Evolutionary conservation across 495 filamentous ascomycete species (phyloP).

Genomic region (Poronia punctata): DNA sequence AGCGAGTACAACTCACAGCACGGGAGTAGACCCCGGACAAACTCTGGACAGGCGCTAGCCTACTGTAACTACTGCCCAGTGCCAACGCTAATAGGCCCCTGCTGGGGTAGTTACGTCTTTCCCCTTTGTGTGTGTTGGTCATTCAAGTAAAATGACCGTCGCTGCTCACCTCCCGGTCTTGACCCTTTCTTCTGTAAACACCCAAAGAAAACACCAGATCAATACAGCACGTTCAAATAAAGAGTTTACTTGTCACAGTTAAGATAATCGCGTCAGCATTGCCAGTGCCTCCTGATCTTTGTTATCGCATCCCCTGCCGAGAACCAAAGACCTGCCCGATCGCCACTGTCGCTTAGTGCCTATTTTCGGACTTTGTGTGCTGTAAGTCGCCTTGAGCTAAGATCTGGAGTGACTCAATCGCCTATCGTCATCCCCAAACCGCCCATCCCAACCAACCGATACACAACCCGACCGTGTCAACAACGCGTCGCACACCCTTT

Average conservation of each 20-base stretch:
- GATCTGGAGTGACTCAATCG: slow-evolving; percentile 34
- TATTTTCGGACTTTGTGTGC: slow-evolving; percentile 27
- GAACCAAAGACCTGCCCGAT: slow-evolving; percentile 30
- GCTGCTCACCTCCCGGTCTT: slow-evolving; percentile 14
- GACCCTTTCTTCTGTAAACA: slow-evolving; percentile 31
- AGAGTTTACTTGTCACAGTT: slow-evolving; percentile 49
- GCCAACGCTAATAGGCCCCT: too few relatives aligned
- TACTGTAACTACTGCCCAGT: too few relatives aligned
- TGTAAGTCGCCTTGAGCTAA: slow-evolving; percentile 11
- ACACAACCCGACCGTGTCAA: slow-evolving; percentile 1
- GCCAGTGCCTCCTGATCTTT: slow-evolving; percentile 33
- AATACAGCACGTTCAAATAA: slow-evolving; percentile 27
- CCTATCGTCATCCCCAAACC: slow-evolving; percentile 12
- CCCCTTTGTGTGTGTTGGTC: slow-evolving; percentile 9
- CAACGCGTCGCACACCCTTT: slow-evolving; percentile 6
- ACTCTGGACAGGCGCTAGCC: too few relatives aligned
- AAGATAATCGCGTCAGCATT: slow-evolving; percentile 45
- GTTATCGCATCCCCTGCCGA: slow-evolving; percentile 23
- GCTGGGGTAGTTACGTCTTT: slow-evolving; percentile 7
- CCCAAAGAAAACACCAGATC: slow-evolving; percentile 39
- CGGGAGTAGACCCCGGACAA: too few relatives aligned
- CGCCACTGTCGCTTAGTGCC: slow-evolving; percentile 27
- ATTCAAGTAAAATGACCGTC: slow-evolving; percentile 12
- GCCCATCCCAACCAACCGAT: not conserved
- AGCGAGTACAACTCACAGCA: slow-evolving; percentile 9